Base-by-base conservation (phyloP, 2,329 filamentous ascomycete genomes). In the Fusarium citri region DNA sequence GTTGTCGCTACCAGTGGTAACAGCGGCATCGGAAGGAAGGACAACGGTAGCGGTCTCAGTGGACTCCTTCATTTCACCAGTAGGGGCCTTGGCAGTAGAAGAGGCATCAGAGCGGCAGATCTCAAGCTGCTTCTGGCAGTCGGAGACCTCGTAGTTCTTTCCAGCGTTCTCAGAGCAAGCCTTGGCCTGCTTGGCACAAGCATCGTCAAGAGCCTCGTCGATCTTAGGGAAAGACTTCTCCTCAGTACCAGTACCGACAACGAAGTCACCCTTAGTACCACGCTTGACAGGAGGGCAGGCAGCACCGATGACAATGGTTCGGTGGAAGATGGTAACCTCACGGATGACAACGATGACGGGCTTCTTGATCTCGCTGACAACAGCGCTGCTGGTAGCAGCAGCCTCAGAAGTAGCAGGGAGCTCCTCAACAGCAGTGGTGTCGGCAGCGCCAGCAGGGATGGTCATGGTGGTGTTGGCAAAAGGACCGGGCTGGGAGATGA, bases 151-250 rank as follows among this genome's bases (percentile, higher is more conserved):
- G 45, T 74, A 74, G 68, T 75, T 75, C 66, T 69, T 69, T 57
- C 74, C 74, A 42, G 74, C 63, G 31, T 60, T 68, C 48, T 50
- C 50, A 8, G 72, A 61, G 55, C 74, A 76, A 45, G 62, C 62
- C 58, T 69, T 49, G 58, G 73, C 76, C 57, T 76, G 74, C 66
- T 71, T 73, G 46, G 71, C 68, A 54, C 74, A 76, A 48, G 74
- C 74, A 37, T 70, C 64, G 28, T 59, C 51, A 50, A 64, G 65
- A 23, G 74, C 74, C 40, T 74, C 59, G 43, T 65, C 74, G 34
- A 75, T 51, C 37, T 66, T 55, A n/a, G 46, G 58, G 65, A 66
- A 74, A 23, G 16, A 55, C 65, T 74, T 57, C 30, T 71, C 69
- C 16, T 69, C 65, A 9, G 55, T 60, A 8, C 62, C 72, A 23